Evolutionary conservation across 352 stramenopile species (phyloP), one percentile per base, ranked within the genome.

Genomic region (Phytophthora meadii): DNA sequence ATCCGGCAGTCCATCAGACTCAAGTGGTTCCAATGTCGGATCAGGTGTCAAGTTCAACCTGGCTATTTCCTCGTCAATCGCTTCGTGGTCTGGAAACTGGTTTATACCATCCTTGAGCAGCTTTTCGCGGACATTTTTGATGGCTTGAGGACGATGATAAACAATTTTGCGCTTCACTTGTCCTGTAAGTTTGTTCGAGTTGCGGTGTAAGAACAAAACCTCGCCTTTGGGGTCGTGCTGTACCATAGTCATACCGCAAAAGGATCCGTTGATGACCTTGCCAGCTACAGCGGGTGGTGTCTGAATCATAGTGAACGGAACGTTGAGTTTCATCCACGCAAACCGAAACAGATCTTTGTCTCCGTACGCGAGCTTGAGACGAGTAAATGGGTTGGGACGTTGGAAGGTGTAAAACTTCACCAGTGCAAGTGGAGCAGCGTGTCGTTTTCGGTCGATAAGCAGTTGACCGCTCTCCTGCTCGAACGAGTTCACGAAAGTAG

Each of bases 391-490:
- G 27, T 69, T 80, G 1, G 79, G 77, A 3, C 51, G 50, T 22
- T 76, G 61, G 47, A 85, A 84, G 4, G 62, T 69, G 53, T 81
- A 86, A 28, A 77, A 72, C 50, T 67, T 61, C 11, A 89, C 65
- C 0, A 74, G 49, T 5, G 65, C 47, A 3, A 85, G 54, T n/a
- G 77, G 65, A 14, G 55, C 62, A 0, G 61, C 42, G 32, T 71
- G 68, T 22, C 70, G 80, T 49, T 30, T 49, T 12, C 70, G 59
- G 58, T 86, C 68, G 46, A 89, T 70, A 9, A 87, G 57, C 15
- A 89, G 22, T 50, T 87, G 80, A 3, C 77, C 80, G 42, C 77
- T 87, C 61, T 89, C 80, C 56, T 89, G 80, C 72, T 89, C 80
- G 44, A 87, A 87, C 59, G 81, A 83, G 60, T 81, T 68, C 27